phyloP scores from a whole-genome alignment of 1,139 yeast species.

The Yamadazyma siamensis region DNA sequence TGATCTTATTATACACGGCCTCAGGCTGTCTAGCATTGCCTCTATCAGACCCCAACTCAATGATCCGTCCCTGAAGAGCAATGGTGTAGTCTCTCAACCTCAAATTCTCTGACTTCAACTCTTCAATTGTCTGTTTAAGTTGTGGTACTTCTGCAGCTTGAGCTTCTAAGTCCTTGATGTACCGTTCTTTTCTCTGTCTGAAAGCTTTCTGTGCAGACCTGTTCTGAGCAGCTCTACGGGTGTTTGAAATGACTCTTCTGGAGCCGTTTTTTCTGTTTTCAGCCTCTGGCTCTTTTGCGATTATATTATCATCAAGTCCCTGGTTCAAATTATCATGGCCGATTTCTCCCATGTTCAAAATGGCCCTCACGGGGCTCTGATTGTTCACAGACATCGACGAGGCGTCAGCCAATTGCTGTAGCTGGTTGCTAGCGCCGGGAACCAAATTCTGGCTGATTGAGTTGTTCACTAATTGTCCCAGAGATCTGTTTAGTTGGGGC shows the following conservation, averaged over 20 bases:
- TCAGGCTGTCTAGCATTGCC: conserved; percentile 2
- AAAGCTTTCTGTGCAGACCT: conserved; percentile 87
- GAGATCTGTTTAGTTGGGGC: too few relatives aligned
- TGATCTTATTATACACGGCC: conserved; percentile 7
- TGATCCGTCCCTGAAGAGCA: conserved; percentile 63
- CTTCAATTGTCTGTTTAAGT: conserved; percentile 60
- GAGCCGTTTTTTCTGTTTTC: not conserved
- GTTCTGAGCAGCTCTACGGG: conserved; percentile 87
- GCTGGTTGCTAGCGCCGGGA: not conserved
- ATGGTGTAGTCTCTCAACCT: conserved; percentile 72
- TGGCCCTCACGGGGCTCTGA: not conserved
- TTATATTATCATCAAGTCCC: not conserved
- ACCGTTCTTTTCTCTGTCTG: conserved; percentile 73
- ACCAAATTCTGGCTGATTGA: not conserved
- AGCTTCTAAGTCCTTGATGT: conserved; percentile 72
- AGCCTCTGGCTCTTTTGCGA: not conserved
- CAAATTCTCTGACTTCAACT: conserved; percentile 63
- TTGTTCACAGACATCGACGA: not conserved
- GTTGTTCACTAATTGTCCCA: too few relatives aligned
- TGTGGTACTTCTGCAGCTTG: conserved; percentile 61
- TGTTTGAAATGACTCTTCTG: conserved; percentile 49
- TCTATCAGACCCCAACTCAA: conserved; percentile 36
- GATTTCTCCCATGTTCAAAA: not conserved
- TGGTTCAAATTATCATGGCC: not conserved
- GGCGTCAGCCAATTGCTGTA: not conserved